A percentile compares a stretch with the other conserved stretches of the same genome.
phyloP scores from a whole-genome alignment of 2,329 filamentous ascomycete species.

The Ambrosiella cleistominuta region DNA sequence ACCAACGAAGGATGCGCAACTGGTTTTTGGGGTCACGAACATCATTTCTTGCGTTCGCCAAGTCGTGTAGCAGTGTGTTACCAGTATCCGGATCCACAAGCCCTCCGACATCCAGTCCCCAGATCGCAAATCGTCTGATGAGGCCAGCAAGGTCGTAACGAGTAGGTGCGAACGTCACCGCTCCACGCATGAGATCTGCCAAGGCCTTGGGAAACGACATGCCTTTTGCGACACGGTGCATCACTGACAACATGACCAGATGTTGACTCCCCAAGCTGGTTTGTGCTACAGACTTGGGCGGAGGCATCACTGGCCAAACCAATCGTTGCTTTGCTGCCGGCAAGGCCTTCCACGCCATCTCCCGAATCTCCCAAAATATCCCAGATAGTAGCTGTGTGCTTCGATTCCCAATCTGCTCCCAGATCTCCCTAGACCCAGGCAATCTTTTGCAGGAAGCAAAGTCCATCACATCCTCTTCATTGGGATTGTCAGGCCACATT shows the following conservation, averaged over 20 bases:
- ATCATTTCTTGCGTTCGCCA: constrained; percentile 2
- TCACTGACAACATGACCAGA: constrained; percentile 1
- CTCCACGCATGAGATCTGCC: neutral
- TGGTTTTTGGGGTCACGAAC: constrained; percentile 1
- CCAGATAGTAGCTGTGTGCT: constrained; percentile 3
- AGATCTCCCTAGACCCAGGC: constrained; percentile 6
- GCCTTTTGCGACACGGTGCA: neutral
- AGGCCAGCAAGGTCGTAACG: constrained; percentile 6
- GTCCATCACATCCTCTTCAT: constrained; percentile 2
- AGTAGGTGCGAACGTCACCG: constrained; percentile 3
- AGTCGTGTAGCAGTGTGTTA: constrained; percentile 10
- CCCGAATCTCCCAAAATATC: constrained; percentile 11
- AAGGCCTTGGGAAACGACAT: constrained; percentile 1
- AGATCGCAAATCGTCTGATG: constrained; percentile 2
- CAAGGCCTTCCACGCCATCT: constrained; percentile 6
- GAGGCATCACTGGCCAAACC: constrained; percentile 11
- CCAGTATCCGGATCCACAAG: neutral
- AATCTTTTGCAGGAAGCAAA: constrained; percentile 6
- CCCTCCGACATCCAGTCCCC: constrained; percentile 7
- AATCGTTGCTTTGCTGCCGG: neutral
- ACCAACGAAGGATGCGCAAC: constrained; percentile 3
- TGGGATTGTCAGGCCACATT: constrained; percentile 1
- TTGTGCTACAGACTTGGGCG: constrained; percentile 7
- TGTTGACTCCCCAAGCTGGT: neutral
- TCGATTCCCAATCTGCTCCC: constrained; percentile 3